A percentile compares a stretch with the other conserved stretches of the same genome.
Conservation (phyloP, 495 filamentous ascomycete species). For the Aspergillus asperescens region DNA sequence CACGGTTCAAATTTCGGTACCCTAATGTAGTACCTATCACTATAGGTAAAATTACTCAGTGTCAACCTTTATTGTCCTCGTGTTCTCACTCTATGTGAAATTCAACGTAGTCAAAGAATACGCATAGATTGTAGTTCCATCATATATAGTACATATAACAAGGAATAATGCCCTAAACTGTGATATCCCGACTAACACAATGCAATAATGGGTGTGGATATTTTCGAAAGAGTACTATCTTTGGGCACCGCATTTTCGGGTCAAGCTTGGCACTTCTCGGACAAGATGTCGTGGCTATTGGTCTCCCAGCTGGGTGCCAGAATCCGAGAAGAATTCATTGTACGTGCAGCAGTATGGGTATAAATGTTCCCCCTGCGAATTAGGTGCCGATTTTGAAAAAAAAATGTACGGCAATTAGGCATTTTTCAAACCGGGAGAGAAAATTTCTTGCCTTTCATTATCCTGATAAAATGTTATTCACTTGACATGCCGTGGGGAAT, state of each 20-base stretch:
- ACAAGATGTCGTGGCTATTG: background rate
- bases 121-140: background rate
- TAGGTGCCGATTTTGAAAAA: background rate
- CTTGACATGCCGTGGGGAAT: constrained; percentile 2
- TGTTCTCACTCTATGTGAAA: too few species aligned
- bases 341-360: background rate
- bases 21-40: background rate
- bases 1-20: background rate
- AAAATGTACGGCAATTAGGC: background rate
- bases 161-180: background rate
- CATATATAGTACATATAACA: constrained; percentile 3
- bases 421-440: constrained; percentile 67
- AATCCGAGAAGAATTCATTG: background rate
- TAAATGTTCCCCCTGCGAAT: background rate
- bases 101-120: background rate
- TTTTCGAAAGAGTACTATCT: background rate
- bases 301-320: background rate
- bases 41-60: background rate
- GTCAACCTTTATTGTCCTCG: background rate
- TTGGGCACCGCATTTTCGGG: background rate
- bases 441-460: constrained; percentile 84
- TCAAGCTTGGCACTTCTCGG: too few species aligned
- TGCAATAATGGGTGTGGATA: too few species aligned
- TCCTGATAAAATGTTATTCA: constrained; percentile 37
- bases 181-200: background rate